Percentiles rank a stretch among this genome's conserved stretches.
These are phyloP conservation scores for Biscogniauxia sp. DNA, from an alignment of 2,329 filamentous ascomycete genomes.

Conservation along the genomic window DNA sequence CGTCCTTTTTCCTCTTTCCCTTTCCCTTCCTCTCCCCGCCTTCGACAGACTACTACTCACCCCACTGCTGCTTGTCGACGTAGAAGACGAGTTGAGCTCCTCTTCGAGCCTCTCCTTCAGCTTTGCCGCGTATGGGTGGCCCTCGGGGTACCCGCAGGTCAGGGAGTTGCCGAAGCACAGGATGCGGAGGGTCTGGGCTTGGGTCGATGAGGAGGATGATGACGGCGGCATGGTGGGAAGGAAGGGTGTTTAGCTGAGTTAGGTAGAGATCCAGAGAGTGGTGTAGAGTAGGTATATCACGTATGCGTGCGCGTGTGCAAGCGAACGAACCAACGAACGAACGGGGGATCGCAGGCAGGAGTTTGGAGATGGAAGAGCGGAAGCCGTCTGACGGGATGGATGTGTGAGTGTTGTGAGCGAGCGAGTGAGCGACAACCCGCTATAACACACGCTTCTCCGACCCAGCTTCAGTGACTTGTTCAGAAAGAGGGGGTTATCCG, in stretches of 20 bases:
- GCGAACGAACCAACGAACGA: neutral
- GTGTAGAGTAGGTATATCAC: too few relatives aligned
- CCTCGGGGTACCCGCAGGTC: conserved; percentile 52
- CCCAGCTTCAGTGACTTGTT: too few relatives aligned
- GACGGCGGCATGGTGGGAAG: neutral
- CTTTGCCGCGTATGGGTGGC: conserved; percentile 52
- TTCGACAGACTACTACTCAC: too few relatives aligned
- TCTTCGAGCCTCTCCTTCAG: conserved; percentile 46
- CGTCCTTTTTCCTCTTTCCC: neutral
- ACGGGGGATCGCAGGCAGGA: neutral
- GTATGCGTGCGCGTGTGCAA: too few relatives aligned
- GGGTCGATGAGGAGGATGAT: neutral
- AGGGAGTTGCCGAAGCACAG: conserved; percentile 66
- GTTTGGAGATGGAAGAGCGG: neutral
- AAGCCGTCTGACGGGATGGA: neutral
- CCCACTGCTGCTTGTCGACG: neutral
- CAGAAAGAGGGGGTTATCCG: too few relatives aligned
- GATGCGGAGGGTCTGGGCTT: conserved; percentile 44
- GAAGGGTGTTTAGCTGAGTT: too few relatives aligned
- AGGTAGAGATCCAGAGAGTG: too few relatives aligned
- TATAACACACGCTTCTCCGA: too few relatives aligned
- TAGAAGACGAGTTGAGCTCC: conserved; percentile 41
- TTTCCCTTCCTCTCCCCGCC: neutral
- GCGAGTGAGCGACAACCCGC: too few relatives aligned
- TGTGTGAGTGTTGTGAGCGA: too few relatives aligned